Conservation (phyloP, 1,139 yeast species). For the Kodamaea fungicola region DNA sequence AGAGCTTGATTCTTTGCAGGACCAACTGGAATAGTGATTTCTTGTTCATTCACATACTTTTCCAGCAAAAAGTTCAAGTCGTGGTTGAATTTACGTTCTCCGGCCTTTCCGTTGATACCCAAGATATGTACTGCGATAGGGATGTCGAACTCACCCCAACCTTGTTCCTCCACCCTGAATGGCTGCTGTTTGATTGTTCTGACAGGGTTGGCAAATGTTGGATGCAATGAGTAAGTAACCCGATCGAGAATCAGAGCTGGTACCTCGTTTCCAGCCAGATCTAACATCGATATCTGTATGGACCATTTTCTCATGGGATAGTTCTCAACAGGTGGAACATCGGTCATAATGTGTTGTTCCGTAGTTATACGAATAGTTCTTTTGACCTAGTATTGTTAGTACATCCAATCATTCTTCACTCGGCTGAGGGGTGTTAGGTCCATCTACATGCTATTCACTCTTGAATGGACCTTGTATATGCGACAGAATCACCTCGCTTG, state of each 20-base stretch:
- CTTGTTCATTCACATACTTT: conserved; percentile 75
- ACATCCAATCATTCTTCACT: neutral
- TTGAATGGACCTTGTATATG: too few relatives aligned
- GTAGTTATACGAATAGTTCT: conserved; percentile 90
- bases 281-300: conserved; percentile 69
- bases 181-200: conserved; percentile 81
- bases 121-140: conserved; percentile 73
- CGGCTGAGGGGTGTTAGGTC: too few relatives aligned
- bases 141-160: conserved; percentile 98
- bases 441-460: too few relatives aligned
- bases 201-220: conserved; percentile 88
- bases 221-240: conserved; percentile 91
- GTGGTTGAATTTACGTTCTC: conserved; percentile 81
- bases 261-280: conserved; percentile 74
- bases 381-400: conserved; percentile 47
- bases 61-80: conserved; percentile 84
- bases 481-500: too few relatives aligned
- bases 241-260: conserved; percentile 90
- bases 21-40: conserved; percentile 68
- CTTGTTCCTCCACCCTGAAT: conserved; percentile 87
- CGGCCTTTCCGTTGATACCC: conserved; percentile 68
- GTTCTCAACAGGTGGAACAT: conserved; percentile 83
- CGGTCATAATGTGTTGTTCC: conserved; percentile 77
- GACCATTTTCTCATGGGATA: conserved; percentile 98
- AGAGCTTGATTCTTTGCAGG: conserved; percentile 57